These are phyloP conservation scores for Arachis hypogaea DNA, from an alignment of 306 rosid genomes.

Conservation along the genomic window DNA sequence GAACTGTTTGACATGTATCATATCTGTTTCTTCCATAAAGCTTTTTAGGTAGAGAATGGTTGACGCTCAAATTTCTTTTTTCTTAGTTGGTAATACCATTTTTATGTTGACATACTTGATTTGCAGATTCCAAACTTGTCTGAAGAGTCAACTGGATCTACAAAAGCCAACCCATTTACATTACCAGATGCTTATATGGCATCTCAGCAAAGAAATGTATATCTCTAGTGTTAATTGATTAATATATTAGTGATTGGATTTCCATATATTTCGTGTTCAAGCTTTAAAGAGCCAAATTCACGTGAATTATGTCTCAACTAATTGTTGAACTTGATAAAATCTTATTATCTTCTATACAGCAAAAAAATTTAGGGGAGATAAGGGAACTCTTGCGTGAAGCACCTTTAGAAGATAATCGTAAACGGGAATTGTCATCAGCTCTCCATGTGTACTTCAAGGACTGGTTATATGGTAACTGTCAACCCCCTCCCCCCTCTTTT, in stretches of 20 bases:
- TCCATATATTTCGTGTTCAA: conserved; percentile 24
- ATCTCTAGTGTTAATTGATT: conserved; percentile 34
- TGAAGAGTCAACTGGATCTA: conserved; percentile 69
- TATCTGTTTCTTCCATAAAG: neutral
- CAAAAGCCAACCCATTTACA: conserved; percentile 77
- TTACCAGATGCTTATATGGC: conserved; percentile 77
- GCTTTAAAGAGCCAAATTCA: conserved; percentile 13
- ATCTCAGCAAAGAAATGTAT: conserved; percentile 78
- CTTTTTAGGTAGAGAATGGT: neutral
- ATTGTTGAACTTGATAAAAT: conserved; percentile 33
- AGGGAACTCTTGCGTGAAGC: conserved; percentile 79
- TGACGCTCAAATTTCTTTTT: conserved; percentile 16
- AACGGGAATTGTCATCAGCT: conserved; percentile 85
- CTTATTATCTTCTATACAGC: conserved; percentile 55
- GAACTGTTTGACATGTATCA: conserved; percentile 13
- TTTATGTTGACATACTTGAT: conserved; percentile 33
- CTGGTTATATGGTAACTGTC: conserved; percentile 85
- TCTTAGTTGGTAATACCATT: conserved; percentile 19
- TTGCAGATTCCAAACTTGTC: conserved; percentile 88
- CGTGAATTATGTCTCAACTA: conserved; percentile 32
- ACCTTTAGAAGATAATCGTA: conserved; percentile 85
- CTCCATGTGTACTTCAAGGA: conserved; percentile 93
- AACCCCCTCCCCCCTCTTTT: no score
- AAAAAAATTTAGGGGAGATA: conserved; percentile 72
- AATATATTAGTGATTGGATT: conserved; percentile 32